Percentiles rank a stretch among this genome's conserved stretches.
phyloP scores from a whole-genome alignment of 116 monocot genomes.

The Papilionanthe hybrid region DNA sequence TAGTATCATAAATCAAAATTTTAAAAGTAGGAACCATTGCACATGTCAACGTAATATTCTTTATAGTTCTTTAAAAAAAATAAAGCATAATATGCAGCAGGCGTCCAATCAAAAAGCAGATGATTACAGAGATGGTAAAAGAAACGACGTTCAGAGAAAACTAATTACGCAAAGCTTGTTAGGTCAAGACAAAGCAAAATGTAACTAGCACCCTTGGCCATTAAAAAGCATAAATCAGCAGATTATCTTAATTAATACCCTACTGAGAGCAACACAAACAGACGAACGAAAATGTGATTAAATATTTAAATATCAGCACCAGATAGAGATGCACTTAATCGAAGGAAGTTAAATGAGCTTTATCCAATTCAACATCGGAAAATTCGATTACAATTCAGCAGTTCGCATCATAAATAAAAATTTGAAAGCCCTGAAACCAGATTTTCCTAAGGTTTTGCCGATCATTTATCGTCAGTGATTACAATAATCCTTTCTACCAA shows the following conservation, averaged over 20 bases:
- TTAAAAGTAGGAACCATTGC: background rate
- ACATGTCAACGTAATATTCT: background rate
- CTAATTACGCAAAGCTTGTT: background rate
- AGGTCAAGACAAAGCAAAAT: background rate
- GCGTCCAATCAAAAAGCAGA: background rate
- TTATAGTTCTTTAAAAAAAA: background rate
- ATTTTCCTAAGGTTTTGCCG: background rate
- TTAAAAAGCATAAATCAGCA: background rate
- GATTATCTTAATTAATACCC: background rate
- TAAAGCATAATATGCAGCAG: background rate
- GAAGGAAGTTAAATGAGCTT: background rate
- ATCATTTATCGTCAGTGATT: background rate
- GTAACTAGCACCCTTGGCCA: background rate
- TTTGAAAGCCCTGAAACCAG: background rate
- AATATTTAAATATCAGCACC: too few species aligned
- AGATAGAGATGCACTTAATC: background rate
- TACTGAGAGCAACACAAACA: background rate
- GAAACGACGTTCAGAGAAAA: too few species aligned
- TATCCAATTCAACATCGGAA: background rate
- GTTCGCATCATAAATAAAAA: background rate
- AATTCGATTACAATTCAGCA: background rate
- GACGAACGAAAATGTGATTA: too few species aligned
- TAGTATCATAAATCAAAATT: background rate
- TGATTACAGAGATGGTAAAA: background rate
- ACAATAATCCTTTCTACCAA: background rate